phyloP scores from a whole-genome alignment of 139 green algal species.

The Spirogloea muscicola region DNA sequence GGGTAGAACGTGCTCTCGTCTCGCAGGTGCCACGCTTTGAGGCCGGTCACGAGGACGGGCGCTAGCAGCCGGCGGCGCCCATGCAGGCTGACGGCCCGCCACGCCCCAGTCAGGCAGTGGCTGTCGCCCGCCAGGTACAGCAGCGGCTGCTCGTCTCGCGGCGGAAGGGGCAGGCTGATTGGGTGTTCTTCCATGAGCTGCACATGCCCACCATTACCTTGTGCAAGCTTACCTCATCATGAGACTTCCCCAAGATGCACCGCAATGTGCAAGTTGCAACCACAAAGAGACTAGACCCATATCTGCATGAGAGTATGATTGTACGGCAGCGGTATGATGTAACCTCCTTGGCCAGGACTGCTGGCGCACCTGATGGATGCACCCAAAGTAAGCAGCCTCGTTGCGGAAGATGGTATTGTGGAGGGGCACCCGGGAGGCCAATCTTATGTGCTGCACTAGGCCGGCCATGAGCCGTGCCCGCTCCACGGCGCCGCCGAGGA shows the following conservation, averaged over 20 bases:
- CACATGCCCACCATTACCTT: too few relatives aligned
- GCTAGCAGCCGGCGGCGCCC: slow-evolving; percentile 54
- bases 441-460: slow-evolving; percentile 30
- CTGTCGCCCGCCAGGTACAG: slow-evolving; percentile 27
- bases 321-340: too few relatives aligned
- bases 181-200: too few relatives aligned
- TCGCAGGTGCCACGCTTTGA: slow-evolving; percentile 79
- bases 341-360: too few relatives aligned
- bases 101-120: slow-evolving; percentile 65
- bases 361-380: slow-evolving; percentile 62
- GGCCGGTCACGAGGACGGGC: slow-evolving; percentile 68
- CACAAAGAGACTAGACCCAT: too few relatives aligned
- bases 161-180: not conserved
- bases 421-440: slow-evolving; percentile 52
- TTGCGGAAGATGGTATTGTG: slow-evolving; percentile 77
- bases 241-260: too few relatives aligned
- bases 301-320: too few relatives aligned
- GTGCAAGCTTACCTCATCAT: too few relatives aligned
- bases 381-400: slow-evolving; percentile 76
- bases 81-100: slow-evolving; percentile 47
- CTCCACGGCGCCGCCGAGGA: slow-evolving; percentile 56
- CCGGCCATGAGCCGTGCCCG: slow-evolving; percentile 8
- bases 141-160: not conserved
- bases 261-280: too few relatives aligned
- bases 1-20: slow-evolving; percentile 62